Conservation (phyloP, 805 yeast species). For the Clavispora asparagi region DNA sequence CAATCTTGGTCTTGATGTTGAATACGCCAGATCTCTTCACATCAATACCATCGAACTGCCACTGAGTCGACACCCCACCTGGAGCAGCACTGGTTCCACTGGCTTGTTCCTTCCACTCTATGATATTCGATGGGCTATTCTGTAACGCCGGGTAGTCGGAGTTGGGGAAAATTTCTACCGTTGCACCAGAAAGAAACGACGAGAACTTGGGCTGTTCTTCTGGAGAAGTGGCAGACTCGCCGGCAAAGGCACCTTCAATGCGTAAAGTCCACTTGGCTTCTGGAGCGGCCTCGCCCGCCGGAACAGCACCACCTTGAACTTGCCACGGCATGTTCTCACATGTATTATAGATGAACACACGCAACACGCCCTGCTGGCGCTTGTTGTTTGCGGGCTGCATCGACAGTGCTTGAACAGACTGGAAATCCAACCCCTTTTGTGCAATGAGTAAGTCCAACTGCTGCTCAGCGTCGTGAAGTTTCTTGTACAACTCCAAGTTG, state of each 20-base stretch:
- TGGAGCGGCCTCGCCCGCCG: constrained; percentile 17
- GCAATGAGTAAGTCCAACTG: constrained; percentile 75
- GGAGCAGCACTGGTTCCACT: constrained; percentile 15
- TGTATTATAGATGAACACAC: constrained; percentile 79
- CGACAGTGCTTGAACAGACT: constrained; percentile 49
- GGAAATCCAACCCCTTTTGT: constrained; percentile 80
- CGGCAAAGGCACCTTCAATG: constrained; percentile 77
- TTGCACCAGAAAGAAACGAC: constrained; percentile 74
- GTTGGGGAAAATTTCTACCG: constrained; percentile 62
- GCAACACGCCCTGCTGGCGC: constrained; percentile 54
- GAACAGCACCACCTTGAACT: constrained; percentile 22
- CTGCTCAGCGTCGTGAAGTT: constrained; percentile 75
- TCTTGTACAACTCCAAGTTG: constrained; percentile 66
- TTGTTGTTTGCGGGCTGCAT: constrained; percentile 32
- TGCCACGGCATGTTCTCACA: constrained; percentile 88
- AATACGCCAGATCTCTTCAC: constrained; percentile 69
- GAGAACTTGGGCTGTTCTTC: constrained; percentile 12
- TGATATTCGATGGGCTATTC: constrained; percentile 36
- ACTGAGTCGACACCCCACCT: constrained; percentile 17
- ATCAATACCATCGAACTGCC: constrained; percentile 79
- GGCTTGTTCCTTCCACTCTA: constrained; percentile 86
- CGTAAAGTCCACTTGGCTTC: constrained; percentile 77
- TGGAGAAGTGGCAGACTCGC: constrained; percentile 13
- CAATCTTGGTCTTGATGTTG: constrained; percentile 58
- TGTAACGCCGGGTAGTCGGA: constrained; percentile 33